Conservation (phyloP, 306 rosid species). For the Prinsepia uniflora region DNA sequence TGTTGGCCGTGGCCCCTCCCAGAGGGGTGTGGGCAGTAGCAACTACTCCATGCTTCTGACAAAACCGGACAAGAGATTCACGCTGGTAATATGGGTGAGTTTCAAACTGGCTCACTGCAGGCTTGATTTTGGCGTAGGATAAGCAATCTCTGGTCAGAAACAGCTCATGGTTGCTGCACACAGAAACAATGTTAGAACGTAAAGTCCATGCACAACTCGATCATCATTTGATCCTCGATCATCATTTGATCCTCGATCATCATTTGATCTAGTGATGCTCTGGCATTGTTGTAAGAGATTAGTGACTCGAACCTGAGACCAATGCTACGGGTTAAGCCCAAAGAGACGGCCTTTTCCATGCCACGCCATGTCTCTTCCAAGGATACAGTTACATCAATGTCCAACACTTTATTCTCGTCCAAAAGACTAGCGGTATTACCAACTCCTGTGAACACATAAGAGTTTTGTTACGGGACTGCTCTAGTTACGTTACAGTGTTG, state of each 20-base stretch:
- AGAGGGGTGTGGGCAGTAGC: constrained; percentile 92
- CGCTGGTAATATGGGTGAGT: constrained; percentile 91
- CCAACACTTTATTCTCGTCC: constrained; percentile 64
- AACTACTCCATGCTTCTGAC: constrained; percentile 66
- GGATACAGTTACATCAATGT: constrained; percentile 63
- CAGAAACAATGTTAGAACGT: constrained; percentile 19
- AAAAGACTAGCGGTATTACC: constrained; percentile 66
- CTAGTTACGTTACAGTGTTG: not conserved
- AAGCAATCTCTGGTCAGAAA: constrained; percentile 88
- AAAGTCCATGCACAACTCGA: constrained; percentile 2
- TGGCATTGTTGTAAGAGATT: not conserved
- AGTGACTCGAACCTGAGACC: constrained; percentile 53
- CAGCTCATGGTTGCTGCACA: constrained; percentile 83
- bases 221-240: not conserved
- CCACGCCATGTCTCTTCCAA: constrained; percentile 77
- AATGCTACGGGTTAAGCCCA: constrained; percentile 74
- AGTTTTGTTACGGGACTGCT: too few species aligned
- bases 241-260: too few species aligned
- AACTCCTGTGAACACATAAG: constrained; percentile 43
- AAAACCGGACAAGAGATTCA: constrained; percentile 69
- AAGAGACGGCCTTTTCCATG: constrained; percentile 66
- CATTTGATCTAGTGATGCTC: not conserved
- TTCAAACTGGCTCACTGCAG: constrained; percentile 90
- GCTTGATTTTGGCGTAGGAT: constrained; percentile 86
- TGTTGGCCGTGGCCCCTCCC: constrained; percentile 79